Base-by-base conservation (phyloP, 306 rosid species). In the Comarum palustre region DNA sequence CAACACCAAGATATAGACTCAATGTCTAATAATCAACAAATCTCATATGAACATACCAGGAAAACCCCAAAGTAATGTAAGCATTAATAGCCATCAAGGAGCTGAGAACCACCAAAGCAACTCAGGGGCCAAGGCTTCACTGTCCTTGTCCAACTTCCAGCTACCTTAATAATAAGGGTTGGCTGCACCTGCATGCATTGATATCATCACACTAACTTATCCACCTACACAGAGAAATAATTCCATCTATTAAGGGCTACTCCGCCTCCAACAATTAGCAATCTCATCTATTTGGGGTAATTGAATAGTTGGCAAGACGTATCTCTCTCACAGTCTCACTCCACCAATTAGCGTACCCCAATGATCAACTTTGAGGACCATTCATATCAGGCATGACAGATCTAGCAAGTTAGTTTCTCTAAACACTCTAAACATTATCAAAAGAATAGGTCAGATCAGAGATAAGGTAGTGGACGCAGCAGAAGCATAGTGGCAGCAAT, bases 141-240 rank as follows among this genome's bases (percentile, higher is more conserved):
- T 85, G 84, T 78, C 74, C 75, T 82, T 38, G 76, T 82, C 92
- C 84, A 87, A 78, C 97, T 52, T 71, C 92, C 77, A 82, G 84
- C 90, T 80, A 78, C 76, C 87, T 81, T 73, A 74, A 76, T 60
- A 71, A 52, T 80, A 79, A 79, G 81, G 27, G 88, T 83, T 88
- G 86, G 88, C 68, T 76, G 62, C 87, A 84, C 82, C 96, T 75
- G 84, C 72, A 84, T 81, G 90, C 94, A 88, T 88, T 86, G 82
- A 90, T 84, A 85, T 68, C 92, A 72, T 78, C 69, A 67, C 85
- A 81, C 69, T 87, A 72, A 73, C 83, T 73, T 67, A 86, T 86
- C 85, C 81, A 72, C 81, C 82, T 70, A 74, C 85, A 77, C 79
- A 86, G 78, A 61, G 6, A 27, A 27, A 29, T 4, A 32, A 72